Evolutionary conservation across 352 stramenopile genomes (phyloP).

Genomic region (Pythium vanterpoolii): DNA sequence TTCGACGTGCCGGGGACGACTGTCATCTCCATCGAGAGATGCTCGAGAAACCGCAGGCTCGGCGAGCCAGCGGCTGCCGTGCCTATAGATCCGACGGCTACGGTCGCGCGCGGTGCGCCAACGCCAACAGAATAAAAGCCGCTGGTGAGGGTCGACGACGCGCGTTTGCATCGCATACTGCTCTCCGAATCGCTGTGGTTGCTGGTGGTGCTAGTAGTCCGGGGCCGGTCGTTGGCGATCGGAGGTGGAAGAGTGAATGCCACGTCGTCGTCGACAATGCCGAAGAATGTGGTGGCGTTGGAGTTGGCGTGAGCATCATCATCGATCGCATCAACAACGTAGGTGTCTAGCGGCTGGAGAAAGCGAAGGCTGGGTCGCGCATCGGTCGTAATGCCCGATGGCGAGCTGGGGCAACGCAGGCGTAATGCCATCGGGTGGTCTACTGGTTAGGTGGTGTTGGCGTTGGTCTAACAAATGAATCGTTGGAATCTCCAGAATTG

Average conservation of each 20-base stretch:
- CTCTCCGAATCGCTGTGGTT: not conserved
- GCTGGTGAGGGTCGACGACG: slow-evolving; percentile 1
- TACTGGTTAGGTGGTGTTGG: too few relatives aligned
- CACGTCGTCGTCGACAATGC: not conserved
- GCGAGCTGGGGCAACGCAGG: too few relatives aligned
- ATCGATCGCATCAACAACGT: too few relatives aligned
- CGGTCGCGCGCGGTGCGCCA: not conserved
- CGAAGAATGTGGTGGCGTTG: not conserved
- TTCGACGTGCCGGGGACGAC: slow-evolving; percentile 5
- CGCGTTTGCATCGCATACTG: slow-evolving; percentile 3
- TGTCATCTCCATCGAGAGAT: slow-evolving; percentile 28
- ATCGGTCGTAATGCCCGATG: too few relatives aligned
- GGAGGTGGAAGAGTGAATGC: not conserved
- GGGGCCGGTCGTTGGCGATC: too few relatives aligned
- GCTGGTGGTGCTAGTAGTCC: not conserved
- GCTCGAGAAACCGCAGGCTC: slow-evolving; percentile 40
- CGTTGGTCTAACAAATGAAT: too few relatives aligned
- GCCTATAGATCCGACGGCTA: not conserved
- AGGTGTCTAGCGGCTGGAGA: too few relatives aligned
- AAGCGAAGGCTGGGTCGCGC: too few relatives aligned
- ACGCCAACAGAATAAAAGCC: slow-evolving; percentile 22
- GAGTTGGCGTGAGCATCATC: too few relatives aligned
- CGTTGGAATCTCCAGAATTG: too few relatives aligned
- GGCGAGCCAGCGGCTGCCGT: slow-evolving; percentile 5
- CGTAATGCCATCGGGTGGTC: too few relatives aligned